Evolutionary conservation across 2,329 filamentous ascomycete genomes (phyloP), one percentile per base, ranked within the genome.

Genomic region (Teratosphaeria nubilosa): DNA sequence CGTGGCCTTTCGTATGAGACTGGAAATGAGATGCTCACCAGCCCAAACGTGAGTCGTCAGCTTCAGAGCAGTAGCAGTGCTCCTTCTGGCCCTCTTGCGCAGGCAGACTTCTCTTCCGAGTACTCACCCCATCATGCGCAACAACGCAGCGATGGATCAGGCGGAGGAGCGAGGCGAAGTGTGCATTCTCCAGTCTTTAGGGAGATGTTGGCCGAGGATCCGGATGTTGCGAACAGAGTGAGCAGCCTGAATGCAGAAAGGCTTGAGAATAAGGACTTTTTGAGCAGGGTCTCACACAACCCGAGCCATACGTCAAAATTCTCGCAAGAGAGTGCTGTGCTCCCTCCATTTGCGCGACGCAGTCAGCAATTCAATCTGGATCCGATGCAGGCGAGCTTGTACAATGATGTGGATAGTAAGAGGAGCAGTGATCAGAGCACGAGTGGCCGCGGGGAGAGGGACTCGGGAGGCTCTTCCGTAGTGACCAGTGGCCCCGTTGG

Each of bases 201-300:
- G 54, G 83, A 86, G 65, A 78, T 85, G 65, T 83, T 86, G 57
- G 80, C 81, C 57, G 81, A 84, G 55, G 75, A 78, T 34, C 71
- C 70, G 2, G 74, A 73, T 3, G 70, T 71, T 34, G 69, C 73
- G 37, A 67, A 72, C 37, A 72, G 72, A 20, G 69, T 73, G 37
- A 73, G 74, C 37, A 74, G 74, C 3, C 72, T 80, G 55, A 69
- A 77, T 58, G 77, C 77, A 6, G 78, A 80, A 63, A 68, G 73
- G 22, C 61, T 79, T 22, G 77, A 73, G 25, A 79, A 80, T 61
- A 74, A 73, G 14, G 76, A 75, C 34, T 80, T 80, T 56, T 61
- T 80, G 13, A 71, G 74, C 14, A 70, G 77, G 37, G 76, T 74
- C 27, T 75, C 74, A 34, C 67, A 75, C 25, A 70, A 68, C 20